These are phyloP conservation scores for Candida albicans DNA, from an alignment of 1,139 yeast species.

Conservation along the genomic window DNA sequence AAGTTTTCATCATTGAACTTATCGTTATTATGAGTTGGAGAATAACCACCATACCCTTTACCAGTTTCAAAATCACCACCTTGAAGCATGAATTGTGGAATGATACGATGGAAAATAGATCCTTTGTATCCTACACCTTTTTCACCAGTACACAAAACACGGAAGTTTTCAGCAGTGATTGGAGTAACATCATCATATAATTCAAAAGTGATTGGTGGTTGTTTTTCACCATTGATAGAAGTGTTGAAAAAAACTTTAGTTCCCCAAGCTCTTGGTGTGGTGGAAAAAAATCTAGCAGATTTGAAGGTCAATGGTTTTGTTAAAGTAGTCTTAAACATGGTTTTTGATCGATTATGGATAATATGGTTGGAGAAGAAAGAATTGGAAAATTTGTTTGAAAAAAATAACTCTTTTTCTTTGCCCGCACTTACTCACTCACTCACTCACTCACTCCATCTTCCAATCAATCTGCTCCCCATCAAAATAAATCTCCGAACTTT, in stretches of 20 bases:
- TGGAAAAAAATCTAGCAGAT: conserved; percentile 30
- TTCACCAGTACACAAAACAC: conserved; percentile 93
- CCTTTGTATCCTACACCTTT: conserved; percentile 61
- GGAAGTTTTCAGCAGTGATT: conserved; percentile 94
- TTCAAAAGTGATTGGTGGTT: conserved; percentile 41
- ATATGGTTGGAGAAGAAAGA: too few relatives aligned
- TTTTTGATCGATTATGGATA: neutral
- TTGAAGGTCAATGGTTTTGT: conserved; percentile 3
- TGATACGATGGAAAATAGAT: conserved; percentile 55
- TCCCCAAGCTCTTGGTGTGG: conserved; percentile 31
- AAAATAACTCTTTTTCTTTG: too few relatives aligned
- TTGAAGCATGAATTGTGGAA: conserved; percentile 45
- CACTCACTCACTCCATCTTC: too few relatives aligned
- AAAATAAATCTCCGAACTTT: too few relatives aligned
- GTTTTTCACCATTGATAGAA: conserved; percentile 34
- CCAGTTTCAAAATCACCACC: conserved; percentile 47
- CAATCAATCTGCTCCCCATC: too few relatives aligned
- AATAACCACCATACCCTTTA: conserved; percentile 42
- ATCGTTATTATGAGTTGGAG: conserved; percentile 33
- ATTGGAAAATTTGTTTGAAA: too few relatives aligned
- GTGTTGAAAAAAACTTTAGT: conserved; percentile 39
- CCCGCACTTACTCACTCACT: too few relatives aligned
- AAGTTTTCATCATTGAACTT: conserved; percentile 43
- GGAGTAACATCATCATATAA: conserved; percentile 90
- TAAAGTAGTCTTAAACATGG: conserved; percentile 4